A percentile compares a stretch with the other conserved stretches of the same genome.
These are phyloP conservation scores for Picocystis salinarum DNA, from an alignment of 139 green algal genomes.

Conservation along the genomic window DNA sequence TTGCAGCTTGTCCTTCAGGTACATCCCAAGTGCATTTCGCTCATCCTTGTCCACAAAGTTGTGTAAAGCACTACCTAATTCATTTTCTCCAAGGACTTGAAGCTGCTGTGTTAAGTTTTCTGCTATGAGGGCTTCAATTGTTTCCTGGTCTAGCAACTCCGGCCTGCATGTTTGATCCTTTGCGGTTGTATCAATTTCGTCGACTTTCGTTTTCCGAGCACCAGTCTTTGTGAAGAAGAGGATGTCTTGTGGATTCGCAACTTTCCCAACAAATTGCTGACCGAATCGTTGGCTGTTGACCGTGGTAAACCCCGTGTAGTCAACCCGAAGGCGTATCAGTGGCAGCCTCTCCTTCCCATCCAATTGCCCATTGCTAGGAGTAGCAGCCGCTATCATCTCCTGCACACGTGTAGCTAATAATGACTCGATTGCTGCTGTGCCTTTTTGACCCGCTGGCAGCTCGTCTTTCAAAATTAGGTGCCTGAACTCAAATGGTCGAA, in stretches of 20 bases:
- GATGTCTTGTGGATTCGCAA: constrained; percentile 93
- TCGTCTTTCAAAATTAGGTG: constrained; percentile 2
- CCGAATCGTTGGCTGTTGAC: constrained; percentile 89
- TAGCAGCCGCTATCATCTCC: too few species aligned
- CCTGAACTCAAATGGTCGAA: constrained; percentile 21
- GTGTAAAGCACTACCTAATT: constrained; percentile 35
- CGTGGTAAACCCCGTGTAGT: constrained; percentile 90
- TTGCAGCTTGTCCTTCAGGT: too few species aligned
- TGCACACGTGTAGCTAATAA: too few species aligned
- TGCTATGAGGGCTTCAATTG: constrained; percentile 1
- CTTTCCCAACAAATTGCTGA: constrained; percentile 80
- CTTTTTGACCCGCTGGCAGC: too few species aligned
- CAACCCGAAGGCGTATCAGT: constrained; percentile 31
- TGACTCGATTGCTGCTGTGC: too few species aligned
- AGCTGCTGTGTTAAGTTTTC: constrained; percentile 37
- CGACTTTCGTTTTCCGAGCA: constrained; percentile 2
- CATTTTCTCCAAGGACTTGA: constrained; percentile 42
- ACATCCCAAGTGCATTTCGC: constrained; percentile 36
- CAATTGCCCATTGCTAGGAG: too few species aligned
- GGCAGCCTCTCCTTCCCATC: constrained; percentile 2
- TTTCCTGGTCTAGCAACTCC: not conserved
- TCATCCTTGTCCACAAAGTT: constrained; percentile 86
- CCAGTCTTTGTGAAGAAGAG: constrained; percentile 68
- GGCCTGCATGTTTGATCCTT: constrained; percentile 3
- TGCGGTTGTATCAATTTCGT: not conserved